Conservation (phyloP, 345 rosid species). For the Noccaea caerulescens region DNA sequence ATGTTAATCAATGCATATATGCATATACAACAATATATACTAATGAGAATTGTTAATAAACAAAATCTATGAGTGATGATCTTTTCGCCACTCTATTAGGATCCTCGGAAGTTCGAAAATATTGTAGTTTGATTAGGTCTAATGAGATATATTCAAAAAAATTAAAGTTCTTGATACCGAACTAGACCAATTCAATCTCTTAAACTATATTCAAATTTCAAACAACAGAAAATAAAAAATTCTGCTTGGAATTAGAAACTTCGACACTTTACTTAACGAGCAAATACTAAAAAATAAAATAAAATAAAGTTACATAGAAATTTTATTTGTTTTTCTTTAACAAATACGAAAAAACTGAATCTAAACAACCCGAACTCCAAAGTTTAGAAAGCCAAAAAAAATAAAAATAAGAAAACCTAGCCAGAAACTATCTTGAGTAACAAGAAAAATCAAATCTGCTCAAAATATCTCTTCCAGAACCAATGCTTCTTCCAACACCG, state of each 20-base stretch:
- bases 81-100: conserved; percentile 1
- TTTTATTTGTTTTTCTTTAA: background rate
- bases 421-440: background rate
- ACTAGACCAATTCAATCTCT: background rate
- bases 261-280: background rate
- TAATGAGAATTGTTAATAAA: background rate
- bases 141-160: background rate
- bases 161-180: background rate
- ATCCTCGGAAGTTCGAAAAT: background rate
- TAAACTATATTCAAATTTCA: background rate
- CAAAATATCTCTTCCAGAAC: conserved; percentile 52
- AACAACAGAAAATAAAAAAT: background rate
- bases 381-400: too few relatives aligned
- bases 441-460: background rate
- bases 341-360: background rate
- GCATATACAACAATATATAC: too few relatives aligned
- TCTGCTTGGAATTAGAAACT: background rate
- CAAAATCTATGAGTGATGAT: background rate
- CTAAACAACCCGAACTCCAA: background rate
- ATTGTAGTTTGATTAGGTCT: background rate
- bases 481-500: conserved; percentile 60
- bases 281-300: background rate
- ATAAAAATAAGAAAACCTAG: too few relatives aligned
- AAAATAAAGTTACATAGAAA: background rate
- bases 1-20: too few relatives aligned